Conservation (phyloP, 228 moss, liverwort and hornwort species). For the Sphagnum fallax region DNA sequence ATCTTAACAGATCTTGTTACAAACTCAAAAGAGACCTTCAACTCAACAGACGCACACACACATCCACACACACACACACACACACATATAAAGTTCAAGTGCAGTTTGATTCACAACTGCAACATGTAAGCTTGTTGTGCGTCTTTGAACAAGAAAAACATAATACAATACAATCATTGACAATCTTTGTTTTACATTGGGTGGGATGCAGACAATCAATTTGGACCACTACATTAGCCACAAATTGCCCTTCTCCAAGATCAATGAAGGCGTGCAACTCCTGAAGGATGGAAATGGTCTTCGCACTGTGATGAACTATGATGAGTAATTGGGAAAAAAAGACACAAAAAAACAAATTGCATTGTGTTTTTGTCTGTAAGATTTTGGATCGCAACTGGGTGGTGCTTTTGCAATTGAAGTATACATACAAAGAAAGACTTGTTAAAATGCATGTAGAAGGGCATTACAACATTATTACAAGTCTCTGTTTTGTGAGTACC, state of each 20-base stretch:
- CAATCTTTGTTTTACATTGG: neutral
- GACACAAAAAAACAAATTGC: no score
- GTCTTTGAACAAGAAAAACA: neutral
- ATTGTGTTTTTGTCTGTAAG: no score
- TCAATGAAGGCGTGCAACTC: slow-evolving; percentile 29
- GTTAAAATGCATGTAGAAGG: no score
- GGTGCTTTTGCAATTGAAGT: no score
- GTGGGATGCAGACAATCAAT: slow-evolving; percentile 21
- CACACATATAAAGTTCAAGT: neutral
- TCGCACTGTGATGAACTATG: slow-evolving; percentile 37
- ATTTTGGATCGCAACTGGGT: no score
- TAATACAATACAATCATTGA: neutral
- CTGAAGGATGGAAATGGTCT: slow-evolving; percentile 20
- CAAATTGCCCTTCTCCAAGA: slow-evolving; percentile 32
- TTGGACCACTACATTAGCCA: slow-evolving; percentile 42
- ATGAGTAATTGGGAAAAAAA: neutral
- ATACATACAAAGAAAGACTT: no score
- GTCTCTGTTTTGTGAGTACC: no score
- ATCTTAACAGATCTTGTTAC: neutral
- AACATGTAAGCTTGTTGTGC: no score
- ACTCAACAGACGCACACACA: no score
- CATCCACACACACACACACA: neutral
- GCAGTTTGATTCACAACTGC: neutral
- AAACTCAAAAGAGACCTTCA: neutral
- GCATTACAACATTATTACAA: no score